Evolutionary conservation across 2,329 filamentous ascomycete species (phyloP), one percentile per base, ranked within the genome.

Genomic region (Colletotrichum sp.): DNA sequence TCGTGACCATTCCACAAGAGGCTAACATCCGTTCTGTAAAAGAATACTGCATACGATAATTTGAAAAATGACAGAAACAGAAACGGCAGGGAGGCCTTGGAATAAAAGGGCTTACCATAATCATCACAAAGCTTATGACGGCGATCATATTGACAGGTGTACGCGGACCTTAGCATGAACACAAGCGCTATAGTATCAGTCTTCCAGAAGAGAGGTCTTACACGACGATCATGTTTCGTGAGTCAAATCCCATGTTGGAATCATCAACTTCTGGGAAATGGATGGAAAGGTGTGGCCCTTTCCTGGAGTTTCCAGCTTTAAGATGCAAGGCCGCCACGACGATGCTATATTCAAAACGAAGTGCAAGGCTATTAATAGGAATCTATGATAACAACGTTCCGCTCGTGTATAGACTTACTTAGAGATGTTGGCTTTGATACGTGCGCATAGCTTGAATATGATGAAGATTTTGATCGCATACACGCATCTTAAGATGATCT

Each of bases 401-500:
- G 10, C n/a, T 0, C 0, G 4, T 0, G 10, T 21, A 21, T 13
- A 0, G 18, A 44, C 0, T 12, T 0, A 12, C 18, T n/a, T 4
- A 4, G n/a, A 49, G n/a, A 49, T 21, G 1, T 49, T 49, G n/a
- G 3, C 10, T 13, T 4, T 52, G 44, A 21, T 52, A 13, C 44
- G n/a, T 52, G 44, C n/a, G 44, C 4, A 21, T 52, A 5, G n/a
- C 3, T 13, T 8, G 12, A 2, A 21, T 0, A 2, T 21, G 0
- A 21, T 52, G 44, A 3, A 8, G 44, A 21, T 21, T 0, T 52
- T 52, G 1, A 13, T 21, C 0, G 44, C n/a, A 21, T 52, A 21
- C n/a, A 12, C n/a, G n/a, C 44, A 49, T 49, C 10, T 21, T 2
- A 3, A 0, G 44, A 21, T 21, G 44, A 1, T 3, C 10, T 21